A percentile compares a stretch with the other conserved stretches of the same genome.
phyloP scores from a whole-genome alignment of 345 rosid species.

The Eucalyptus tenuipes region DNA sequence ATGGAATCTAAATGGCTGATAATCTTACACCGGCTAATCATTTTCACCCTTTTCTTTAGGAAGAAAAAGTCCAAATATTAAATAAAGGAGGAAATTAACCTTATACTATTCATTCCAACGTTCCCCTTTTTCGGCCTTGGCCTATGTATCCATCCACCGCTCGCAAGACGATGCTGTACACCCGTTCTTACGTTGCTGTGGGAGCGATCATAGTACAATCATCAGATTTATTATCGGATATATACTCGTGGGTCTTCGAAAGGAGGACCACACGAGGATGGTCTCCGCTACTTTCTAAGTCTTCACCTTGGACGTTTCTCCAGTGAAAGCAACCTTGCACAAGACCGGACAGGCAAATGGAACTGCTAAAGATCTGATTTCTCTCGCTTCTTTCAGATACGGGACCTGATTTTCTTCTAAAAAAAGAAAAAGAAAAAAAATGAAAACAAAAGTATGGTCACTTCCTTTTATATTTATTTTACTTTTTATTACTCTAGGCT shows the following conservation, averaged over 20 bases:
- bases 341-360: slow-evolving; percentile 2
- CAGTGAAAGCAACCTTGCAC: slow-evolving; percentile 10
- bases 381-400: not conserved
- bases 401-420: not conserved
- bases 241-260: not conserved
- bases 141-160: not conserved
- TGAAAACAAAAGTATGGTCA: not conserved
- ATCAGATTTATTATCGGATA: not conserved
- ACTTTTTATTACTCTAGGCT: not conserved
- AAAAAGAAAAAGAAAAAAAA: not conserved
- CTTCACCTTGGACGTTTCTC: not conserved
- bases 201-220: slow-evolving; percentile 11
- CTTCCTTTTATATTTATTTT: not conserved
- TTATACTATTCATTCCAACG: not conserved
- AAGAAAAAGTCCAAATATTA: not conserved
- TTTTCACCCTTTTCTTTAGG: not conserved
- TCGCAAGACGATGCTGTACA: not conserved
- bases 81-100: not conserved
- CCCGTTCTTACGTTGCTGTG: not conserved
- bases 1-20: not conserved
- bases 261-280: slow-evolving; percentile 15
- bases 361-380: slow-evolving; percentile 14
- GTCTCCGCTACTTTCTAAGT: not conserved
- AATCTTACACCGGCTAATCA: not conserved
- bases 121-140: not conserved